Evolutionary conservation across 1,139 yeast species (phyloP).

Genomic region (Candida smagusa): DNA sequence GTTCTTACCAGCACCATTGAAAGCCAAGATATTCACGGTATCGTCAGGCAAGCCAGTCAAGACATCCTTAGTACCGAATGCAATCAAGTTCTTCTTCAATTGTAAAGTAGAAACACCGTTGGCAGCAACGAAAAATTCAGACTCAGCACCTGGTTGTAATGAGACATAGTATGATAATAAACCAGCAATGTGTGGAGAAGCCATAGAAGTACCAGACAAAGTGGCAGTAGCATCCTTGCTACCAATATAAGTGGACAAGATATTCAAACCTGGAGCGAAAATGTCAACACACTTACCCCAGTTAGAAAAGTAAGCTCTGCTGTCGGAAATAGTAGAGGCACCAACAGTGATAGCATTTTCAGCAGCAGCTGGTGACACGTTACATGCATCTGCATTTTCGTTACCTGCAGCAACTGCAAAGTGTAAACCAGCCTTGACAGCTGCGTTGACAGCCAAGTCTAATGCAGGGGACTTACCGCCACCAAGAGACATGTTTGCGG

Average conservation of each 20-base stretch:
- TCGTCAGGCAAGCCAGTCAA: slow-evolving; percentile 72
- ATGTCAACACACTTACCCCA: slow-evolving; percentile 83
- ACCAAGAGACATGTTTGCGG: slow-evolving; percentile 88
- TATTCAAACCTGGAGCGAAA: slow-evolving; percentile 81
- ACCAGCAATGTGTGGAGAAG: slow-evolving; percentile 96
- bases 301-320: slow-evolving; percentile 78
- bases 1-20: slow-evolving; percentile 90
- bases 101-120: slow-evolving; percentile 76
- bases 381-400: slow-evolving; percentile 81
- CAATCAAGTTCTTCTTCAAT: slow-evolving; percentile 82
- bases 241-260: slow-evolving; percentile 83
- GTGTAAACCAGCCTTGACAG: slow-evolving; percentile 75
- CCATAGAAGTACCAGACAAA: slow-evolving; percentile 98
- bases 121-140: slow-evolving; percentile 59
- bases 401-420: slow-evolving; percentile 91
- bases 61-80: slow-evolving; percentile 69
- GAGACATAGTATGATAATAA: slow-evolving; percentile 85
- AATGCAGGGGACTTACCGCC: slow-evolving; percentile 83
- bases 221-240: slow-evolving; percentile 82
- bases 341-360: slow-evolving; percentile 77
- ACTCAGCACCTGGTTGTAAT: slow-evolving; percentile 80
- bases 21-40: slow-evolving; percentile 87
- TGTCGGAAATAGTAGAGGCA: slow-evolving; percentile 72
- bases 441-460: slow-evolving; percentile 81
- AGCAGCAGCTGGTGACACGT: slow-evolving; percentile 79